Percentiles rank a stretch among this genome's conserved stretches.
These are phyloP conservation scores for Hydrangea macrophylla DNA, from an alignment of 148 eudicot genomes.

Conservation along the genomic window DNA sequence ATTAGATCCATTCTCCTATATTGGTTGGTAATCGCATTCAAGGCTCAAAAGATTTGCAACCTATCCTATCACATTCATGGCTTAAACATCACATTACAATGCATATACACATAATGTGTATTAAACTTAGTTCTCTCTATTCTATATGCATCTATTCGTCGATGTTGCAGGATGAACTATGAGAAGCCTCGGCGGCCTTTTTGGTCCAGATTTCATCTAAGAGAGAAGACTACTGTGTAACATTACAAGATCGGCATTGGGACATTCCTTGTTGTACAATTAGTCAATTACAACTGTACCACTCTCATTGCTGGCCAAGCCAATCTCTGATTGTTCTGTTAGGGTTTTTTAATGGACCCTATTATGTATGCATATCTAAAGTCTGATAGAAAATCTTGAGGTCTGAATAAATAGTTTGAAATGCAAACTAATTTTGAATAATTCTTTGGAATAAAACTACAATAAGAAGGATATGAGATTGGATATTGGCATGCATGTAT, in stretches of 20 bases:
- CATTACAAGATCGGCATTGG: neutral
- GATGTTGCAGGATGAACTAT: conserved; percentile 20
- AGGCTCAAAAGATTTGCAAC: neutral
- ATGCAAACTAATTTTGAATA: too few relatives aligned
- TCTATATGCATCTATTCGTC: neutral
- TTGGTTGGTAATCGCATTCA: neutral
- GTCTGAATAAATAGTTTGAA: too few relatives aligned
- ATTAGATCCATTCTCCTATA: neutral
- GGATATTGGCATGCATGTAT: too few relatives aligned
- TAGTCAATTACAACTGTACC: too few relatives aligned
- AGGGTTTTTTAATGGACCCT: too few relatives aligned
- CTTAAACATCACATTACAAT: neutral
- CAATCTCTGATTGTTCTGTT: neutral
- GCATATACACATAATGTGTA: neutral
- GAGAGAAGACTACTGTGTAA: neutral
- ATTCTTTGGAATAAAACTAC: too few relatives aligned
- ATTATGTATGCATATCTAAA: too few relatives aligned
- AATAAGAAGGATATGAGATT: too few relatives aligned
- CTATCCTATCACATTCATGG: neutral
- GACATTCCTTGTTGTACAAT: too few relatives aligned
- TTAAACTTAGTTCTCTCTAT: neutral
- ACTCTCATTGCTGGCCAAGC: neutral
- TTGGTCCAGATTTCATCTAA: conserved; percentile 4
- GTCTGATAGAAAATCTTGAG: too few relatives aligned
- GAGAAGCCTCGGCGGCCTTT: conserved; percentile 1